These are phyloP conservation scores for Hevea brasiliensis DNA, from an alignment of 345 rosid species.

Conservation along the genomic window DNA sequence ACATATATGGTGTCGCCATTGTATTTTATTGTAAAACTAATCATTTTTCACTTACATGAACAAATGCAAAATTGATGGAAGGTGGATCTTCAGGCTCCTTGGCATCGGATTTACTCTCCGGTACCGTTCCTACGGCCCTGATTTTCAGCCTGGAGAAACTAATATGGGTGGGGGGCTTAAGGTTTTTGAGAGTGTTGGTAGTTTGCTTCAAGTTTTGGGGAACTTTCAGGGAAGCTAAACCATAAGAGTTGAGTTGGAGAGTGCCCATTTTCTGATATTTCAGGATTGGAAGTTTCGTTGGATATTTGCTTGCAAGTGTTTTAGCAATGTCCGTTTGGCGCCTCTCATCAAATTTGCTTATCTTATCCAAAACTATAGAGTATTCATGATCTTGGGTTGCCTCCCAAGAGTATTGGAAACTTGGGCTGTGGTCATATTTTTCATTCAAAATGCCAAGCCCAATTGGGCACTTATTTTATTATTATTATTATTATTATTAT, in stretches of 20 bases:
- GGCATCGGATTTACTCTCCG: conserved; percentile 36
- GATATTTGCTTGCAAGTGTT: not conserved
- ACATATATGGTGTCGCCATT: no score
- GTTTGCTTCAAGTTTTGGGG: conserved; percentile 23
- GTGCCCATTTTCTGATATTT: conserved; percentile 38
- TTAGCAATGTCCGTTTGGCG: conserved; percentile 11
- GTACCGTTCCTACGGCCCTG: conserved; percentile 53
- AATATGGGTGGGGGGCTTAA: conserved; percentile 24
- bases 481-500: no score
- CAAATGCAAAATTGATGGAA: conserved; percentile 65
- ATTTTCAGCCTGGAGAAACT: conserved; percentile 27
- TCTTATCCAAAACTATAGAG: conserved; percentile 13
- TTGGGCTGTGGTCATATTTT: no score
- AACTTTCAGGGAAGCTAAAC: conserved; percentile 41
- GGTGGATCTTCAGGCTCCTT: conserved; percentile 54
- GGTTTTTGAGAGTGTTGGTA: conserved; percentile 14
- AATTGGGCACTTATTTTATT: no score
- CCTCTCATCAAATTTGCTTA: not conserved
- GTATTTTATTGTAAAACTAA: no score
- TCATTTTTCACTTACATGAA: conserved; percentile 55
- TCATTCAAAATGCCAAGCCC: no score
- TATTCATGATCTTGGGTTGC: no score
- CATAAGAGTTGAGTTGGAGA: conserved; percentile 55
- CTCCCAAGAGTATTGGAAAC: no score
- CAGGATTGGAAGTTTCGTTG: not conserved